A percentile compares a stretch with the other conserved stretches of the same genome.
Conservation (phyloP, 352 stramenopile species). For the Pythium insidiosum region DNA sequence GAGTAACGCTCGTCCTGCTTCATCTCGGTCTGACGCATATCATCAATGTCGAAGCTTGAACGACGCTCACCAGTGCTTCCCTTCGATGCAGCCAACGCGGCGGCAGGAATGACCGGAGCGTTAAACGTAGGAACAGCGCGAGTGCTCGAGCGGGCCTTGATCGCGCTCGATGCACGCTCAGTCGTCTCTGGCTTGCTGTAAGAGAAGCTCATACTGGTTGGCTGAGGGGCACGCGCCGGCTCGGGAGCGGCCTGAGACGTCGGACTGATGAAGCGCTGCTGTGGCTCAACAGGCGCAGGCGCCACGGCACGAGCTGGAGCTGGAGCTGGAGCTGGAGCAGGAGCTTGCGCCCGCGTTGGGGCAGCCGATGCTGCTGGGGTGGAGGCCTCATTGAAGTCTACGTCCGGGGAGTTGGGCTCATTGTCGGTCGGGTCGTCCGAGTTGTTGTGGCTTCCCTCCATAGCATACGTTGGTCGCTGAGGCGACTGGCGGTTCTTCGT, state of each 20-base stretch:
- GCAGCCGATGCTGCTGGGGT: constrained; percentile 2
- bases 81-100: constrained; percentile 16
- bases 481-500: constrained; percentile 23
- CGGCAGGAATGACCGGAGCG: constrained; percentile 26
- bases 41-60: constrained; percentile 80
- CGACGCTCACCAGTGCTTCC: constrained; percentile 34
- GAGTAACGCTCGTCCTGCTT: constrained; percentile 37
- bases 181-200: constrained; percentile 14
- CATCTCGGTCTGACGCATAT: constrained; percentile 60
- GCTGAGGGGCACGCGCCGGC: constrained; percentile 4
- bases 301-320: neutral
- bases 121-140: constrained; percentile 23
- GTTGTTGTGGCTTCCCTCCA: constrained; percentile 20
- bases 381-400: constrained; percentile 9
- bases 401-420: constrained; percentile 8
- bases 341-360: neutral
- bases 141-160: constrained; percentile 5
- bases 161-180: constrained; percentile 4
- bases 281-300: constrained; percentile 2
- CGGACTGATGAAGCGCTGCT: neutral
- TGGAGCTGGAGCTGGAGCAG: constrained; percentile 1
- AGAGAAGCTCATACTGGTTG: neutral
- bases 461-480: constrained; percentile 23
- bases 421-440: constrained; percentile 16
- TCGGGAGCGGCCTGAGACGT: constrained; percentile 4